Percentiles rank a stretch among this genome's conserved stretches.
phyloP scores from a whole-genome alignment of 2,329 filamentous ascomycete species.

The Calonectria fujianensis region DNA sequence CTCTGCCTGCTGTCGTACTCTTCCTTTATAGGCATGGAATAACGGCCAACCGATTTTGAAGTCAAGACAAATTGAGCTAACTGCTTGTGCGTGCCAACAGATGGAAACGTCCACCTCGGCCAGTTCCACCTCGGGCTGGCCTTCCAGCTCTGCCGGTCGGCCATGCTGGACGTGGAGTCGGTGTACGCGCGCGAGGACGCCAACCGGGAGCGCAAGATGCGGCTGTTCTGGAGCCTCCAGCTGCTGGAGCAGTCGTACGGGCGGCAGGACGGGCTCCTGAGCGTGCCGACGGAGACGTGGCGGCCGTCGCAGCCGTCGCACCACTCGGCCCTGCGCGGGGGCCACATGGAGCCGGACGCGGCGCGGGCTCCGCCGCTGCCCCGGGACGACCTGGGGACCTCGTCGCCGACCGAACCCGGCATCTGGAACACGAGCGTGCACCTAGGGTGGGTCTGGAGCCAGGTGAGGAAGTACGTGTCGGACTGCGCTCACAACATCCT shows the following conservation, averaged over 20 bases:
- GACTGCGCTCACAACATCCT: conserved; percentile 68
- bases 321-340: conserved; percentile 49
- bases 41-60: background rate
- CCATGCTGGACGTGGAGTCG: conserved; percentile 67
- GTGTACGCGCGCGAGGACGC: conserved; percentile 61
- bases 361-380: conserved; percentile 65
- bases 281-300: conserved; percentile 64
- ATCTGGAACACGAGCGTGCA: conserved; percentile 71
- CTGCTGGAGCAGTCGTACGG: conserved; percentile 70
- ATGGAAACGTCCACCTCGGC: conserved; percentile 69
- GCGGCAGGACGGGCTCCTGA: conserved; percentile 66
- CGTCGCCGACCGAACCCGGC: conserved; percentile 63
- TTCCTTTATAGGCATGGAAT: conserved; percentile 66
- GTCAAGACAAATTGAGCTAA: conserved; percentile 4
- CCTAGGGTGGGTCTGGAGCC: conserved; percentile 71
- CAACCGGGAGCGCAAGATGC: conserved; percentile 66
- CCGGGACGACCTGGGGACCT: conserved; percentile 65
- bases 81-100: conserved; percentile 54
- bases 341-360: conserved; percentile 54
- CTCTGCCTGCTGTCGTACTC: conserved; percentile 70
- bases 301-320: conserved; percentile 61
- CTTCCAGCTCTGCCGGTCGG: conserved; percentile 70
- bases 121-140: conserved; percentile 71
- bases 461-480: conserved; percentile 66
- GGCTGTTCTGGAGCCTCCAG: conserved; percentile 71